Evolutionary conservation across 129 eudicot genomes (phyloP), one percentile per base, ranked within the genome.

Genomic region (Daucus carota): DNA sequence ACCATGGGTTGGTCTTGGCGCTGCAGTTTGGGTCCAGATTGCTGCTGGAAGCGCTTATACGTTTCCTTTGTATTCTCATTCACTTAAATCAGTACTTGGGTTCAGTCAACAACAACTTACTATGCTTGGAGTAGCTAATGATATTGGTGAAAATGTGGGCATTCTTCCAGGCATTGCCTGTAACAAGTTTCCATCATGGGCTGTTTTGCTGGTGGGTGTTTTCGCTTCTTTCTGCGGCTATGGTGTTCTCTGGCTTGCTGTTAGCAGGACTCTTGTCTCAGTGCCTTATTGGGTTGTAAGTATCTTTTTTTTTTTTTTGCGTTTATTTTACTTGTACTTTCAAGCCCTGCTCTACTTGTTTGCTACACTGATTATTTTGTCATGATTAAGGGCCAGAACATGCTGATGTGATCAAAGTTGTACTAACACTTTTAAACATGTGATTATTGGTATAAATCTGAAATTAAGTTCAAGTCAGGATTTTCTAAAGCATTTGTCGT

Each of bases 1-100:
- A 73, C 98, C 98, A 47, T 93, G 98, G 98, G 98, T 93, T 62
- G 97, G 98, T n/a, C 83, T 93, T 26, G 97, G 89, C 17, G 98
- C 98, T 3, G 96, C 98, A 11, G 96, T 88, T 41, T 92, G 98
- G 98, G 89, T 92, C 62, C 88, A 90, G 78, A 86, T 92, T 40
- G 92, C 94, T 46, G 87, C 96, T 46, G 98, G 98, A 22, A 90
- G 82, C 82, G 84, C 89, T 20, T 92, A 92, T 73, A 80, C 88
- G 31, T 92, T 92, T 74, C 93, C 98, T 47, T 85, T 92, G 0
- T 92, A 88, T 72, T 90, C 98, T 8, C 84, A 83, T 18, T 20
- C 92, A 1, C 75, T 92, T 22, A 92, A 92, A 78, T 85, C 92
- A 6, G 94, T 87, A 24, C 75, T 92, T 74, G 98, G 98, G 72